These are phyloP conservation scores for Camelina laxa DNA, from an alignment of 345 rosid genomes.

Conservation along the genomic window DNA sequence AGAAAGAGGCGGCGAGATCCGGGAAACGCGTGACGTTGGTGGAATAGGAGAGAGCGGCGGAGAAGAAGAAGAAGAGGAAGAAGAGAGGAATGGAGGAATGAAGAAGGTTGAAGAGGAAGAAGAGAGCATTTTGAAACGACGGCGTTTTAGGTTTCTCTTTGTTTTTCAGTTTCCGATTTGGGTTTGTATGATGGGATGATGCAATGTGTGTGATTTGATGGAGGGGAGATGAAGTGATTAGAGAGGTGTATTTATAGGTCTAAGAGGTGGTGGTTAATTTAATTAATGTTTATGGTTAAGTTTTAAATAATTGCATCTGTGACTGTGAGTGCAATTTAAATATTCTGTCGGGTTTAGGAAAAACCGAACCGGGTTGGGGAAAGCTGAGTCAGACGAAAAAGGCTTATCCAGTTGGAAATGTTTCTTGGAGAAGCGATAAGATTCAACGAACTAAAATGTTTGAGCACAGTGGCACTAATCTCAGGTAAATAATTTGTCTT, in stretches of 20 bases:
- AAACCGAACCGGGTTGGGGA: background rate
- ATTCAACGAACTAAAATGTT: background rate
- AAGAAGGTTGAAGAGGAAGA: slow-evolving; percentile 30
- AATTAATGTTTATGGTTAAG: background rate
- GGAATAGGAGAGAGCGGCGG: slow-evolving; percentile 9
- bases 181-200: background rate
- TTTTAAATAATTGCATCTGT: background rate
- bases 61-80: slow-evolving; percentile 32
- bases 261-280: background rate
- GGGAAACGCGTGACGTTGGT: slow-evolving; percentile 12
- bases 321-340: background rate
- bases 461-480: background rate
- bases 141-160: background rate
- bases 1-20: slow-evolving; percentile 15
- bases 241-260: slow-evolving; percentile 26
- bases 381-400: slow-evolving; percentile 36
- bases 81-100: slow-evolving; percentile 14
- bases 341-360: background rate
- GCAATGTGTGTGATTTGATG: background rate
- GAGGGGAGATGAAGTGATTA: background rate
- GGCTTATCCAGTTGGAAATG: slow-evolving; percentile 29
- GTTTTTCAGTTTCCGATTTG: background rate
- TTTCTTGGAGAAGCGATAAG: slow-evolving; percentile 17
- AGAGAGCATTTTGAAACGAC: slow-evolving; percentile 42
- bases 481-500: background rate